phyloP scores from a whole-genome alignment of 1,139 yeast genomes.

The Taiozyma onychis region DNA sequence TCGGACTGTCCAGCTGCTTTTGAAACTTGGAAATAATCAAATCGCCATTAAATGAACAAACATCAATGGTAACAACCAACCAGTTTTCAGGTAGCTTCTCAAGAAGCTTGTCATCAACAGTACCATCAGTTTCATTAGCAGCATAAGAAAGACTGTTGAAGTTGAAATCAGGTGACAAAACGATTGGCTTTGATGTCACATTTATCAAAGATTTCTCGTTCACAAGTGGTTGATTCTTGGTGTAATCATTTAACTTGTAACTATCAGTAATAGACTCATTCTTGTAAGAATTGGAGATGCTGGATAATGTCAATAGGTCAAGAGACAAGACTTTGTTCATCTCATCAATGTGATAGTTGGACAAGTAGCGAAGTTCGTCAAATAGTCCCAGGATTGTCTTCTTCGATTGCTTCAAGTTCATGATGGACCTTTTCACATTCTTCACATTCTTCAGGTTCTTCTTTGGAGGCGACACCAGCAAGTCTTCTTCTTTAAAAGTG shows the following conservation, averaged over 20 bases:
- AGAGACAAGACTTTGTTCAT: constrained; percentile 20
- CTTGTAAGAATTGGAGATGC: constrained; percentile 20
- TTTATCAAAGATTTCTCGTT: constrained; percentile 28
- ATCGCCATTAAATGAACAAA: constrained; percentile 54
- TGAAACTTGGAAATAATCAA: constrained; percentile 47
- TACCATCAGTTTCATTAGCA: constrained; percentile 9
- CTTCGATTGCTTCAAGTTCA: constrained; percentile 17
- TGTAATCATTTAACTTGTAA: constrained; percentile 32
- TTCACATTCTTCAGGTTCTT: constrained; percentile 23
- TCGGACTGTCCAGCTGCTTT: constrained; percentile 30
- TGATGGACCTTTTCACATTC: constrained; percentile 17
- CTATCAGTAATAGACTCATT: constrained; percentile 26
- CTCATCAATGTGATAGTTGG: constrained; percentile 23
- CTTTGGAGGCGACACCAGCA: constrained; percentile 12
- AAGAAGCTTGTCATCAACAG: constrained; percentile 8
- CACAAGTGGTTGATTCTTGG: constrained; percentile 30
- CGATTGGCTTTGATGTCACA: constrained; percentile 13
- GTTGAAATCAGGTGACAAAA: constrained; percentile 11
- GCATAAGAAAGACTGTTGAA: constrained; percentile 6
- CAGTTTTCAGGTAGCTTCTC: constrained; percentile 42
- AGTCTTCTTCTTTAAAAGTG: constrained; percentile 7
- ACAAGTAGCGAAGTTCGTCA: constrained; percentile 22
- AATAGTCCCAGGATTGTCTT: constrained; percentile 27
- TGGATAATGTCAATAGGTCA: constrained; percentile 21
- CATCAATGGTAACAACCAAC: constrained; percentile 57